phyloP scores from a whole-genome alignment of 495 filamentous ascomycete genomes.

The Penicillium nucicola region DNA sequence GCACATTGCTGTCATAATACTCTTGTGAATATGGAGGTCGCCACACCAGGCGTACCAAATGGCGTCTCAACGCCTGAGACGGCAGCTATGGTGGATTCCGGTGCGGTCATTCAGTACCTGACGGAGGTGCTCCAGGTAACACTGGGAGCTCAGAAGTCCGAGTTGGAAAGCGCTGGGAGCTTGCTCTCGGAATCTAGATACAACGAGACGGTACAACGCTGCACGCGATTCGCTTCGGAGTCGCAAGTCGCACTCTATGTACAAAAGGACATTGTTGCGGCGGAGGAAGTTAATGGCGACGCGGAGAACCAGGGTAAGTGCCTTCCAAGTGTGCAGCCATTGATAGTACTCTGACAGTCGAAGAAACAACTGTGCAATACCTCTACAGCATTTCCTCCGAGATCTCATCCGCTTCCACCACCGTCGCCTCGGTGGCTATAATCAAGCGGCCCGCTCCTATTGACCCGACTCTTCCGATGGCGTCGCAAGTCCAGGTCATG shows the following conservation, averaged over 20 bases:
- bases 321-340: not conserved
- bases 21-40: conserved; percentile 47
- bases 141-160: conserved; percentile 75
- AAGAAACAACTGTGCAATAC: conserved; percentile 46
- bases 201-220: conserved; percentile 78
- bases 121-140: conserved; percentile 74
- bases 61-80: conserved; percentile 40
- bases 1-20: conserved; percentile 21
- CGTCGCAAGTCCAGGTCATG: conserved; percentile 83
- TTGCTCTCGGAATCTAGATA: conserved; percentile 69
- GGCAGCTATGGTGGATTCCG: conserved; percentile 51
- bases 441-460: conserved; percentile 86
- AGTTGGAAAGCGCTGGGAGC: conserved; percentile 77
- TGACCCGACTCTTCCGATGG: conserved; percentile 72
- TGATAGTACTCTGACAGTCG: conserved; percentile 7
- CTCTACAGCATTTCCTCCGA: conserved; percentile 78
- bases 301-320: conserved; percentile 43
- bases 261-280: conserved; percentile 69
- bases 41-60: conserved; percentile 44
- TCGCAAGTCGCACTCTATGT: conserved; percentile 84
- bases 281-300: conserved; percentile 50
- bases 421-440: conserved; percentile 79
- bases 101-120: conserved; percentile 73
- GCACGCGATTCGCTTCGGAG: conserved; percentile 85
- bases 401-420: conserved; percentile 72